Evolutionary conservation across 345 rosid genomes (phyloP).

Genomic region (Rhizophora mangle): DNA sequence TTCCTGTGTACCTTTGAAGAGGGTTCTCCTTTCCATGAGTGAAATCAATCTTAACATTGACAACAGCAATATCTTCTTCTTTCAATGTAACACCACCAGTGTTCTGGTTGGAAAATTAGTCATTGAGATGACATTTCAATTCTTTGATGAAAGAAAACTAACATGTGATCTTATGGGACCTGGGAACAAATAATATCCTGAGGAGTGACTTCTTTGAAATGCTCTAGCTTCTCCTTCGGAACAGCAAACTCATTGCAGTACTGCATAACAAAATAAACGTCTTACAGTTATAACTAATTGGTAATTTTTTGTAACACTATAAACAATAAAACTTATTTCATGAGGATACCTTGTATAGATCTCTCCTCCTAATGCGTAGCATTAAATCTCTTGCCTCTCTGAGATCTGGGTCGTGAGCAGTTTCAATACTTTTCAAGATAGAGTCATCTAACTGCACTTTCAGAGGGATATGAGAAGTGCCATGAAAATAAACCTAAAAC

Average conservation of each 20-base stretch:
- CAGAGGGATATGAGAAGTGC: neutral
- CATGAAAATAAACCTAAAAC: neutral
- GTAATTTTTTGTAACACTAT: neutral
- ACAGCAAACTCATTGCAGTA: slow-evolving; percentile 49
- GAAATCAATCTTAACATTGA: slow-evolving; percentile 42
- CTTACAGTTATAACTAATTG: neutral
- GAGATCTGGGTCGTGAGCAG: slow-evolving; percentile 11
- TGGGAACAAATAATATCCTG: slow-evolving; percentile 53
- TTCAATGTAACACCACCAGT: slow-evolving; percentile 23
- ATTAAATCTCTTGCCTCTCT: slow-evolving; percentile 29
- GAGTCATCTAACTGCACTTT: slow-evolving; percentile 29
- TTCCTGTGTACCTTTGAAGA: slow-evolving; percentile 36
- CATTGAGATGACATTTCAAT: slow-evolving; percentile 10
- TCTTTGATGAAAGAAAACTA: slow-evolving; percentile 4
- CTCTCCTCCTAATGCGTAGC: slow-evolving; percentile 24
- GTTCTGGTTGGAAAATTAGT: slow-evolving; percentile 27
- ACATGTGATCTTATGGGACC: slow-evolving; percentile 22
- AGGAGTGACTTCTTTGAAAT: slow-evolving; percentile 42
- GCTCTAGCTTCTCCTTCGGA: slow-evolving; percentile 40
- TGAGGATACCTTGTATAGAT: slow-evolving; percentile 25
- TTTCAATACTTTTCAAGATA: slow-evolving; percentile 24
- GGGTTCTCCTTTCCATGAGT: slow-evolving; percentile 48
- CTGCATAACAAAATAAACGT: slow-evolving; percentile 20
- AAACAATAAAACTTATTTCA: neutral
- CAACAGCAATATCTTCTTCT: slow-evolving; percentile 51